Base-by-base conservation (phyloP, 2,329 filamentous ascomycete genomes). In the Pseudocercospora fuligena region DNA sequence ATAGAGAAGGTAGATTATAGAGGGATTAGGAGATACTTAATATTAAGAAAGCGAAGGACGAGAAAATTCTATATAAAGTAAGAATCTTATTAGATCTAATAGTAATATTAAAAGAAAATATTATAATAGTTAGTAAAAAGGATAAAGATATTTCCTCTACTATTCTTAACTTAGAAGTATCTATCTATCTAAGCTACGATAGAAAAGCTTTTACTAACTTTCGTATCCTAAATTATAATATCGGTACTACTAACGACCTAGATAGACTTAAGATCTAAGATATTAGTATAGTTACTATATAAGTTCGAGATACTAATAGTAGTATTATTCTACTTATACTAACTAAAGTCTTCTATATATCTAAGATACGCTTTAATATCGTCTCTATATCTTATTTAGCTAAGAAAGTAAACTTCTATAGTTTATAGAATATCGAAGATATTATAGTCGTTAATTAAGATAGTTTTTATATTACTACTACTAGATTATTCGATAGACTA, bases 161-260 rank as follows among this genome's bases (percentile, higher is more conserved):
- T 47, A 61, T 61, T 25, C 5, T 61, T 25, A 40, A 61, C 25
- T 61, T 49, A 61, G 58, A 40, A 61, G 58, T 27, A 9, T 47
- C 9, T 14, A 21, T 61, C 23, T 46, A 14, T 47, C 19, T 61
- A 16, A 21, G 23, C 29, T 25, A 64, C n/a, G 21, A 64, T 51
- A 58, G 25, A 57, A 23, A 7, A 11, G 25, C 19, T 27, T 64
- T 64, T 51, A 64, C 23, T 9, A n/a, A 64, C 33, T 64, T 64
- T 51, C 31, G 36, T 12, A 31, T 33, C n/a, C 27, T 64, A 16
- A 47, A 47, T 19, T 59, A 64, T 53, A 59, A 16, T 21, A 51
- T 64, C 23, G 25, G 61, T 12, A 60, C 31, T 9, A 36, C 40
- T 9, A 60, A 64, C 47, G 25, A 64, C 16, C 21, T 27, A 6